Percentiles rank a stretch among this genome's conserved stretches.
Conservation (phyloP, 2,329 filamentous ascomycete genomes). For the Leptographium lundbergii region DNA sequence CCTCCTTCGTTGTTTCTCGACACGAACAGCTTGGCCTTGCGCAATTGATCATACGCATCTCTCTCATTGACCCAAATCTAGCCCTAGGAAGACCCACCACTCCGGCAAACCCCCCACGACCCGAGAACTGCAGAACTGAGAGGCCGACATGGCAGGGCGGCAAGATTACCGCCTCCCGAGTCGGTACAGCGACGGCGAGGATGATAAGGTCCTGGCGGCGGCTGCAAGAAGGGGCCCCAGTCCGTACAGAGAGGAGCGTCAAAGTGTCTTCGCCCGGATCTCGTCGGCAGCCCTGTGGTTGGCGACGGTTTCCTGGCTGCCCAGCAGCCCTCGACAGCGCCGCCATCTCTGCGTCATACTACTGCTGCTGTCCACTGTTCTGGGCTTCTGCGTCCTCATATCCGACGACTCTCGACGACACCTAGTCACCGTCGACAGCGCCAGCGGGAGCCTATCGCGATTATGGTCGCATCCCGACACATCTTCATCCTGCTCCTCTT, state of each 20-base stretch:
- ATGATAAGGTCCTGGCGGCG: background rate
- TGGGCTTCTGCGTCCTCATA: background rate
- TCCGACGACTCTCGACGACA: background rate
- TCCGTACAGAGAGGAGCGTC: background rate
- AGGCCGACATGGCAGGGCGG: background rate
- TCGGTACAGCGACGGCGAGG: background rate
- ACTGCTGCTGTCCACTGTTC: background rate
- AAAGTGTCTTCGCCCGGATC: background rate
- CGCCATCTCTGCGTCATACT: background rate
- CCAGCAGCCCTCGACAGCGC: background rate
- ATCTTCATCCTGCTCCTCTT: background rate
- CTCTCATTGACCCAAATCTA: background rate
- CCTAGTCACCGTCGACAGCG: background rate
- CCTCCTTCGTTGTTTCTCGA: background rate
- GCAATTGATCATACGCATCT: background rate
- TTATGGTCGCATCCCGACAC: background rate
- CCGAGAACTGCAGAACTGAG: background rate
- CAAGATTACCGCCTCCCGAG: background rate
- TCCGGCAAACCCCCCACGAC: background rate
- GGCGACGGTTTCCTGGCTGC: background rate
- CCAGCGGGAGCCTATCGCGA: background rate
- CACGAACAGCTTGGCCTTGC: background rate
- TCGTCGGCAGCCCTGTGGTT: background rate
- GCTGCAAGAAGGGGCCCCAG: background rate
- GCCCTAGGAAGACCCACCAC: background rate